phyloP scores from a whole-genome alignment of 2,329 filamentous ascomycete species.

The Beauveria asiatica region DNA sequence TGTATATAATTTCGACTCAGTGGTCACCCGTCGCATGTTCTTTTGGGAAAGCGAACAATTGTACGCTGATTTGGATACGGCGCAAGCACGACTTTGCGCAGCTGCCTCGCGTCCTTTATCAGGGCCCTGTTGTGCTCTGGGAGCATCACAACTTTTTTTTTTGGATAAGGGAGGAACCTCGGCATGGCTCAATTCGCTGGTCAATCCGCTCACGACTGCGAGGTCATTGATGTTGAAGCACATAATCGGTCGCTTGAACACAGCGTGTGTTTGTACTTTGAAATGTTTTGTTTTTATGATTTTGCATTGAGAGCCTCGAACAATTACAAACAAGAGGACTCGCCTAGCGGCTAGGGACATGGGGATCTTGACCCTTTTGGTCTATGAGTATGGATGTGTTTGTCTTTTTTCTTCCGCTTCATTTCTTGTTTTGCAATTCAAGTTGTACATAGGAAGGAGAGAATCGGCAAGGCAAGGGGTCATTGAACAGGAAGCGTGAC shows the following conservation, averaged over 20 bases:
- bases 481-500: not conserved
- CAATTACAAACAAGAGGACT: constrained; percentile 7
- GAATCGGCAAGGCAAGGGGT: not conserved
- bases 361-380: not conserved
- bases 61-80: not conserved
- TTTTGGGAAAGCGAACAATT: not conserved
- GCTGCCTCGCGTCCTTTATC: not conserved
- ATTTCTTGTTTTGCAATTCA: not conserved
- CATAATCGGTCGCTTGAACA: not conserved
- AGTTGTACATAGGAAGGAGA: constrained; percentile 1
- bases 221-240: not conserved
- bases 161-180: not conserved
- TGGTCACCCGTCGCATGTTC: constrained; percentile 7
- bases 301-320: constrained; percentile 8
- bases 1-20: constrained; percentile 7
- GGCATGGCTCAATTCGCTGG: not conserved
- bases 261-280: not conserved
- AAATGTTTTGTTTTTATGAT: constrained; percentile 3
- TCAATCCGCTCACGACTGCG: not conserved
- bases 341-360: constrained; percentile 6
- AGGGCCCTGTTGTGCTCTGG: not conserved
- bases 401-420: not conserved
- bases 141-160: not conserved
- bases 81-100: not conserved
- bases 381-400: constrained; percentile 1